phyloP scores from a whole-genome alignment of 139 green algal genomes.

The Coccomyxa sp. region DNA sequence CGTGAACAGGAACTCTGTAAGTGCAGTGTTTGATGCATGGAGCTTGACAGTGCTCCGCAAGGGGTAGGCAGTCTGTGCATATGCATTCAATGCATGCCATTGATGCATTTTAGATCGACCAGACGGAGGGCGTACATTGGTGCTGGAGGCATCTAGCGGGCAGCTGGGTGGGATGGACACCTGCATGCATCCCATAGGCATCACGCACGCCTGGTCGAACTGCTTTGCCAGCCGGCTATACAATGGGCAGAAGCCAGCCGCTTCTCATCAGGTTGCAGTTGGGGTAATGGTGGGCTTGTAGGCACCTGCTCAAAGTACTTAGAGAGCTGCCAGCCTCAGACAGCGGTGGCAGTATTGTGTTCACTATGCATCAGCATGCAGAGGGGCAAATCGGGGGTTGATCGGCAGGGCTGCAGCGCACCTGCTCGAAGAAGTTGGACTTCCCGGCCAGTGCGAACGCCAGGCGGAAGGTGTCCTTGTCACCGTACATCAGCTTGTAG shows the following conservation, averaged over 20 bases:
- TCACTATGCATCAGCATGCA: neutral
- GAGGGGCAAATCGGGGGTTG: neutral
- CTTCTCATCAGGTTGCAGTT: too few relatives aligned
- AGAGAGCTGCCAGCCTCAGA: neutral
- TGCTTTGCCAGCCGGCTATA: neutral
- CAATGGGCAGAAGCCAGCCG: neutral
- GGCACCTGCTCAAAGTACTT: too few relatives aligned
- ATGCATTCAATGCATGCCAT: too few relatives aligned
- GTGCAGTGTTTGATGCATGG: too few relatives aligned
- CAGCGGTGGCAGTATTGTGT: neutral
- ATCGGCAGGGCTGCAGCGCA: neutral
- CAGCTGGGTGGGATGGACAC: neutral
- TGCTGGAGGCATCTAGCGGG: neutral
- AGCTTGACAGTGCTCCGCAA: too few relatives aligned
- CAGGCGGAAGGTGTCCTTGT: slow-evolving; percentile 37
- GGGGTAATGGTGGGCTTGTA: too few relatives aligned
- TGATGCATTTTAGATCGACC: too few relatives aligned
- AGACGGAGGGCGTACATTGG: neutral
- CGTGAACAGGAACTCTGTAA: too few relatives aligned
- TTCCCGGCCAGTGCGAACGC: slow-evolving; percentile 30
- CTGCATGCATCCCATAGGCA: neutral
- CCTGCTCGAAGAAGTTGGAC: neutral
- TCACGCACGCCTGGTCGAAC: neutral
- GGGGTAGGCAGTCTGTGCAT: too few relatives aligned
- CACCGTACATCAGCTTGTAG: slow-evolving; percentile 17